Conservation (phyloP, 2,329 filamentous ascomycete species). For the Spiromastix sp. region DNA sequence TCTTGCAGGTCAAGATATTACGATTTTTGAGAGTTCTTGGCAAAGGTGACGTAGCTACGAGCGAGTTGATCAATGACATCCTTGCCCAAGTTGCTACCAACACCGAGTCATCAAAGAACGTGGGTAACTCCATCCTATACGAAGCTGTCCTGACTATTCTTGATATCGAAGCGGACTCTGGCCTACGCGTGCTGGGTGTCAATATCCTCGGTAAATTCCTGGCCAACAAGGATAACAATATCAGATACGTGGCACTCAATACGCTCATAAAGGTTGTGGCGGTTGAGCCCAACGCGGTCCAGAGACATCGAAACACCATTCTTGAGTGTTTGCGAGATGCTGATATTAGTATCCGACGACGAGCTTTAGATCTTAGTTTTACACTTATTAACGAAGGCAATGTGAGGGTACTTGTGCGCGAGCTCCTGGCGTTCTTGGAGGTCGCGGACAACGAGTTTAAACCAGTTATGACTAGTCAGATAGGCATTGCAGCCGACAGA, state of each 20-base stretch:
- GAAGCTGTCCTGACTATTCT: constrained; percentile 95
- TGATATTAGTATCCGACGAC: constrained; percentile 91
- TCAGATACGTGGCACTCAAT: constrained; percentile 94
- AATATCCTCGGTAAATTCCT: constrained; percentile 98
- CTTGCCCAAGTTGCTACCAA: constrained; percentile 95
- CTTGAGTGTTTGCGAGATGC: constrained; percentile 91
- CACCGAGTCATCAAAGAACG: constrained; percentile 95
- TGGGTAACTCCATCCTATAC: constrained; percentile 95
- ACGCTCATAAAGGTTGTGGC: constrained; percentile 97
- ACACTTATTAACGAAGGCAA: constrained; percentile 97
- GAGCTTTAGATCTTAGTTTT: constrained; percentile 95
- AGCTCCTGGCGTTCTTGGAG: constrained; percentile 88
- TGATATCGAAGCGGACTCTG: constrained; percentile 95
- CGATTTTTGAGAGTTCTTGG: constrained; percentile 76
- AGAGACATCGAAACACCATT: constrained; percentile 94
- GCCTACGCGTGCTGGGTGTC: constrained; percentile 84
- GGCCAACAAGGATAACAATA: constrained; percentile 98
- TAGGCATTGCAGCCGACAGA: constrained; percentile 90
- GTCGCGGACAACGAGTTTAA: constrained; percentile 98
- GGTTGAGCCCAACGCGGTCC: constrained; percentile 94
- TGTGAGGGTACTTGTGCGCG: constrained; percentile 83
- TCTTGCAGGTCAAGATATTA: constrained; percentile 93
- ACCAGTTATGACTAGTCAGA: constrained; percentile 94
- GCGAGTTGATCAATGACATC: constrained; percentile 98
- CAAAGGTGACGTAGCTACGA: constrained; percentile 74